Base-by-base conservation (phyloP, 768 basidiomycete genomes). In the Amylocystis lapponica region DNA sequence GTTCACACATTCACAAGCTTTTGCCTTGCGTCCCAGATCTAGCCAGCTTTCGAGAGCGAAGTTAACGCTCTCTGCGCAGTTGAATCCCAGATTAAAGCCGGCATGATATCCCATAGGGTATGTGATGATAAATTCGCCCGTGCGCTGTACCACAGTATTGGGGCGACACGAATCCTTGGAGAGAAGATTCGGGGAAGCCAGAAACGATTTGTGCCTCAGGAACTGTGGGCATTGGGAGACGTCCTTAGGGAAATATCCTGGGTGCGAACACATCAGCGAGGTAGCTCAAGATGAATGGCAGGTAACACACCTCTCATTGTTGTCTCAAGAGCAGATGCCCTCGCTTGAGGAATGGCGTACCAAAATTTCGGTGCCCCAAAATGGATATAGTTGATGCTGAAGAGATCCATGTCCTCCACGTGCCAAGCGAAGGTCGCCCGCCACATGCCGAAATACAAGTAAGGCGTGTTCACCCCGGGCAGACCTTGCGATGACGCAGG, bases 371-470 rank as follows among this genome's bases (percentile, higher is more conserved):
- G 93, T 0, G 94, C 93, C 0, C 96, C 96, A 53, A 97, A 98
- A 63, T 99, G 96, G 43, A 99, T 90, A 61, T 93, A 98, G 60
- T 99, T 99, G 68, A 99, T 98, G 44, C 91, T 94, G 66, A 95
- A 97, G 1, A 99, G 74, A 58, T 99, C 96, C 89, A 97, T 96
- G 63, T 99, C 96, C 64, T 99, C 96, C 36, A 99, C 96, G 55
- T 99, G 96, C 95, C 96, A 99, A 0, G 93, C 90, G 64, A 98
- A 98, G 0, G 92, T 92, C 19, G 95, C 95, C 39, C 93, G 75
- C 96, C 96, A 99, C 94, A 97, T 98, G 50, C 96, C 96, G 60
- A 94, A 98, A 64, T 98, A 98, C 2, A 98, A 76, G 61, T 98
- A 98, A 0, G 95, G 95, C 3, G 92, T 85, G 58, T 98, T 98